Evolutionary conservation across 495 filamentous ascomycete genomes (phyloP).

Genomic region (Thermochaetoides thermophila): DNA sequence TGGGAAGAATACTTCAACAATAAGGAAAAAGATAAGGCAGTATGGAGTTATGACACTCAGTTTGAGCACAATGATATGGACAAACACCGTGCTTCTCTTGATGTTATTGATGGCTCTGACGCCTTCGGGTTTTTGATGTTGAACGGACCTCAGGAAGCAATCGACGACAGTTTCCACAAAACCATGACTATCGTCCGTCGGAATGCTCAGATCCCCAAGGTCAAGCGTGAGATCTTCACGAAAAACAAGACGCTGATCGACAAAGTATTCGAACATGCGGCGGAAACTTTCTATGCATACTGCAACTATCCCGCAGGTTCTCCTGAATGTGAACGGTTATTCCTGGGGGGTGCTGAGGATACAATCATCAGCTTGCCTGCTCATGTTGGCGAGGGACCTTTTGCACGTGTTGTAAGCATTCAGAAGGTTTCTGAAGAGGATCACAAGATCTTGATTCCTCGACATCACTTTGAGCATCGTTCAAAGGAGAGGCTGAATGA

Average conservation of each 20-base stretch:
- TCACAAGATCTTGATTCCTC: neutral
- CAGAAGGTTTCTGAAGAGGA: constrained; percentile 3
- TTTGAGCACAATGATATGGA: neutral
- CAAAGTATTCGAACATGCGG: constrained; percentile 14
- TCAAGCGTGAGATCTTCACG: neutral
- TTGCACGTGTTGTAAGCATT: constrained; percentile 14
- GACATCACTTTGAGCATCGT: neutral
- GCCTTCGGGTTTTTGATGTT: neutral
- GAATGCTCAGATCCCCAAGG: neutral
- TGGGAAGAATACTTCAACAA: neutral
- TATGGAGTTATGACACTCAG: neutral
- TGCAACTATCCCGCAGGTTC: constrained; percentile 17
- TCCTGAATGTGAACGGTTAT: constrained; percentile 12
- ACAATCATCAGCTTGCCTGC: constrained; percentile 23
- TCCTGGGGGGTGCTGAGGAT: constrained; percentile 18
- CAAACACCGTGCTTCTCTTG: neutral
- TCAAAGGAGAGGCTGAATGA: neutral
- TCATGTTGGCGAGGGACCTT: constrained; percentile 20
- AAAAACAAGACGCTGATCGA: neutral
- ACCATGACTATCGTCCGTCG: neutral
- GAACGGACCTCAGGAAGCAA: neutral
- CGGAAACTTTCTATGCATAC: constrained; percentile 16
- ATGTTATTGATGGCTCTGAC: neutral
- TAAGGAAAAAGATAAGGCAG: too few species aligned
- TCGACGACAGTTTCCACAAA: neutral